Base-by-base conservation (phyloP, 2,329 filamentous ascomycete genomes). In the Chaetomium olivaceum region DNA sequence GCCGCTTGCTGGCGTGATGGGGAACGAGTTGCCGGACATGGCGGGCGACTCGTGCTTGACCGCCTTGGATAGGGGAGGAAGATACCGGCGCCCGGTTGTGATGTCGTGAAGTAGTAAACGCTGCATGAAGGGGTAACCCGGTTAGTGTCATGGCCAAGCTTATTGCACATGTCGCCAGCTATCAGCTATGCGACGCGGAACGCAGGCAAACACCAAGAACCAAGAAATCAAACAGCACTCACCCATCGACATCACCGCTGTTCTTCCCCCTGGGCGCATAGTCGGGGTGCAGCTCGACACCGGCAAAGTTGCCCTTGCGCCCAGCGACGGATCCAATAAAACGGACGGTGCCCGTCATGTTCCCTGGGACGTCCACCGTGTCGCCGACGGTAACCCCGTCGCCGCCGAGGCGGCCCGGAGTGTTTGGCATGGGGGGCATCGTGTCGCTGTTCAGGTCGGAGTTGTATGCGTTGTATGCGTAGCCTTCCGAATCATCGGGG, bases 201-300 rank as follows among this genome's bases (percentile, higher is more conserved):
- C 25, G 61, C 46, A 33, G 4, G 12, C 60, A 39, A 58, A 16
- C n/a, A 50, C 12, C 52, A 63, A 68, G 64, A 31, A 46, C 12
- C 6, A n/a, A 36, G 27, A 16, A 33, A 36, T 9, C 33, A 36
- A 36, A 36, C 8, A 36, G 33, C 63, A 46, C 87, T 78, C 83
- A 94, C 91, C 94, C 95, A 72, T 98, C 94, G 62, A 98, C 95
- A 77, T 97, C 93, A 69, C 95, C 95, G 73, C 87, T 96, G 75
- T 99, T 99, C 83, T 99, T 99, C 39, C 95, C 95, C 75, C 90
- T 87, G 60, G 84, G 78, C 39, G 93, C 91, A 80, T 90, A 96
- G 71, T 96, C 91, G 61, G 86, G 82, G 73, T 89, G 87, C 69
- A 99, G 83, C 78, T 99, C 95, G 43, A 99, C 91, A 55, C 95